A percentile compares a stretch with the other conserved stretches of the same genome.
phyloP scores from a whole-genome alignment of 371 early-diverging fungal species.

The Mortierella sp. region DNA sequence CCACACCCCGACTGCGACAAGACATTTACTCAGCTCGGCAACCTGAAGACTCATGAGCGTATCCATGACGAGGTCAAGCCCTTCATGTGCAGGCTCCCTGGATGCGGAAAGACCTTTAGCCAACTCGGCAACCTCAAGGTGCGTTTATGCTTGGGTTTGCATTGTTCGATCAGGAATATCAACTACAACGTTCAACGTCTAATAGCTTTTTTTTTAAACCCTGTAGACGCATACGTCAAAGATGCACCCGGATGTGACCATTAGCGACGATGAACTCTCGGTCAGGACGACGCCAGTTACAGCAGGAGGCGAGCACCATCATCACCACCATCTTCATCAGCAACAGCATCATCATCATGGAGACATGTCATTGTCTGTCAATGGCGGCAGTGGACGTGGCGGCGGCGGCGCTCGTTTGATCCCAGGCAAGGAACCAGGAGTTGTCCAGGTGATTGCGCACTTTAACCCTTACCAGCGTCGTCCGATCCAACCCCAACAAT shows the following conservation, averaged over 20 bases:
- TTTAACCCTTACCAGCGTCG: conserved; percentile 56
- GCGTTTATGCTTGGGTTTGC: background rate
- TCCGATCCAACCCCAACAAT: conserved; percentile 54
- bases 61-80: conserved; percentile 81
- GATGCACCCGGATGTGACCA: conserved; percentile 49
- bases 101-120: conserved; percentile 76
- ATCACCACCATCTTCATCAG: background rate
- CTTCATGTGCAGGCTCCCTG: conserved; percentile 69
- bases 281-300: conserved; percentile 27
- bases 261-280: conserved; percentile 50
- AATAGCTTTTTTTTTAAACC: background rate
- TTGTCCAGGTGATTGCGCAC: conserved; percentile 46
- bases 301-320: background rate
- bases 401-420: conserved; percentile 28
- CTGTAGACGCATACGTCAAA: conserved; percentile 48
- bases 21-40: conserved; percentile 84
- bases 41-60: conserved; percentile 84
- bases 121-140: conserved; percentile 78
- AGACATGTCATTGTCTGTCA: background rate
- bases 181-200: background rate
- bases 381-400: background rate
- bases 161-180: background rate
- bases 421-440: conserved; percentile 29
- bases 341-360: background rate
- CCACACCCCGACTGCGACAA: conserved; percentile 72